Evolutionary conservation across 83 land plant genomes (phyloP), one percentile per base, ranked within the genome.

Genomic region (Larix sibirica): DNA sequence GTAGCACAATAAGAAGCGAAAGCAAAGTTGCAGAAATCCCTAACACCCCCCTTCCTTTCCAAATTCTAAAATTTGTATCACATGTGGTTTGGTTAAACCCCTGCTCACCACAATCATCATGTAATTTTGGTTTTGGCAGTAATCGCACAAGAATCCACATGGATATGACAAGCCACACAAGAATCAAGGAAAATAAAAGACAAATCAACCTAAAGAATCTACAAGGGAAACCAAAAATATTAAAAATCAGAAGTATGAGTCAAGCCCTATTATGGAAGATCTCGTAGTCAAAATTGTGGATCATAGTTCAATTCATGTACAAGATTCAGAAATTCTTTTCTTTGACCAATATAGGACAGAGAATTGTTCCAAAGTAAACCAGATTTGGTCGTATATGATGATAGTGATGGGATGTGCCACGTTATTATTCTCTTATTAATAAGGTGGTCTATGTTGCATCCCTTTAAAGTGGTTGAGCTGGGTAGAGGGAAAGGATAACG

Each of bases 321-420:
- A 93, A 44, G 95, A 96, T 80, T 87, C 95, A 2, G 93, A 94
- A 79, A 92, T 94, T 80, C 88, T 94, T 87, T 90, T 94, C 66
- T 96, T 96, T 81, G 94, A 96, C 74, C 85, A 86, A 61, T 93
- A 89, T 62, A 87, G 96, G 62, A 80, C 62, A 10, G 96, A 92
- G 85, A 81, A 69, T 38, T 84, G 92, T 50, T 89, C 94, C 26
- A 89, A 89, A 82, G 89, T 86, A 82, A 92, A 92, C 69, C 94
- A 94, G 66, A 77, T 96, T 10, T 96, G 98, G 98, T 95, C 12
- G 33, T 94, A 6, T 94, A 90, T 82, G 98, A 94, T 79, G 96
- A 94, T 12, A 87, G 92, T 50, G 98, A 96, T 86, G 98, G 95
- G 58, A 96, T 96, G 98, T n/a, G n/a, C 98, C 98, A 23, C 87